Evolutionary conservation across 371 early-diverging fungal genomes (phyloP).

Genomic region (Mortierella sp.): DNA sequence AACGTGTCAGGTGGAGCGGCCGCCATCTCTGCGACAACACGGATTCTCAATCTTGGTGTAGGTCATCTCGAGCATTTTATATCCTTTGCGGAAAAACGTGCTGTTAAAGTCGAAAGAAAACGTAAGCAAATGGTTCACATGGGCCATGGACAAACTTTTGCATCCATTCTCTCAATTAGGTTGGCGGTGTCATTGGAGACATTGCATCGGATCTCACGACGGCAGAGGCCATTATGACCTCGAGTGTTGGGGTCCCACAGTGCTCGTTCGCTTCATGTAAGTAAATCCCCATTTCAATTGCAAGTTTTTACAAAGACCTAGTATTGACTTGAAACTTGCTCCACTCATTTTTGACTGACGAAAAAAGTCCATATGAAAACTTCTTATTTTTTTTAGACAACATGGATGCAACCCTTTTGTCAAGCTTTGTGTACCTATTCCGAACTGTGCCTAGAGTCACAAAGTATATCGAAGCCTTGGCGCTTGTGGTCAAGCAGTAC

Average conservation of each 20-base stretch:
- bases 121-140: no score
- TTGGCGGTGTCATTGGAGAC: conserved; percentile 44
- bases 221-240: conserved; percentile 49
- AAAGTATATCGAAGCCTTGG: conserved; percentile 19
- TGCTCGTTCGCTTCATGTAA: conserved; percentile 49
- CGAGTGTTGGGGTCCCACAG: conserved; percentile 47
- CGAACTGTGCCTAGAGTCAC: conserved; percentile 32
- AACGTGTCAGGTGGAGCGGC: conserved; percentile 40
- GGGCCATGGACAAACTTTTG: no score
- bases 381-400: conserved; percentile 36
- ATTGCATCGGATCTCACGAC: conserved; percentile 39
- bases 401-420: conserved; percentile 16
- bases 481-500: conserved; percentile 19
- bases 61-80: neutral
- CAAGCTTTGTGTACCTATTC: conserved; percentile 28
- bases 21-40: conserved; percentile 42
- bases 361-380: no score
- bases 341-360: no score
- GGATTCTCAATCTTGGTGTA: conserved; percentile 31
- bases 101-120: no score
- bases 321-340: no score
- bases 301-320: no score
- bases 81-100: neutral
- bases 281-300: no score
- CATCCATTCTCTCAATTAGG: conserved; percentile 4